Base-by-base conservation (phyloP, 352 stramenopile species). In the Globisporangium paddicum region DNA sequence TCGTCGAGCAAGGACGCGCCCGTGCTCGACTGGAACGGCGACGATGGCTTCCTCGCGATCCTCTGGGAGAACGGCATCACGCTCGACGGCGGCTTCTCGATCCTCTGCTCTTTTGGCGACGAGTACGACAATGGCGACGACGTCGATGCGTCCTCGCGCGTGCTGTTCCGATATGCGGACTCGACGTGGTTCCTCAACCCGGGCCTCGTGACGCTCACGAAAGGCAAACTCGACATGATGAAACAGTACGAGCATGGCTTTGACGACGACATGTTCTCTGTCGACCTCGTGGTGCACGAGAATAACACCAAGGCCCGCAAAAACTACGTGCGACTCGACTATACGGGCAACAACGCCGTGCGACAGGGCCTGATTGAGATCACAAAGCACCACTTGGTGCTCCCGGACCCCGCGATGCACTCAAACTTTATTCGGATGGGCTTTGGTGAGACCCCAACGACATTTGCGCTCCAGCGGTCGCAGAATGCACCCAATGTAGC, bases 171-270 rank as follows among this genome's bases (percentile, higher is more conserved):
- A 10, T 92, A 94, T 53, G 76, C 73, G 0, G 79, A 94, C 52
- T 94, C 85, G 56, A 94, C 85, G 14, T 80, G 86, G 69, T 95
- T 92, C 63, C 64, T 91, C 10, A 40, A 60, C 3, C 73, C 82
- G 0, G 85, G 85, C 2, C 56, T 95, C 3, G 69, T 95, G 19
- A 90, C 81, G 14, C 66, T 93, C 6, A 83, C 75, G 48, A 95
- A 93, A 62, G 58, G 66, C 13, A 72, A 89, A 52, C 53, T 95
- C 5, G 85, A 95, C 53, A 65, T 95, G 55, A 91, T 92, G 77
- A 92, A 92, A 58, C 81, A 92, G 55, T 95, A 93, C 57, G 82
- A 92, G 38, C 71, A 89, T 46, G 82, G 75, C 11, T 95, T 95
- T 64, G 83, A 90, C 47, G 80, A 90, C 25, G 82, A 92, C 8